phyloP scores from a whole-genome alignment of 805 yeast genomes.

The Candida qinlingensis region DNA sequence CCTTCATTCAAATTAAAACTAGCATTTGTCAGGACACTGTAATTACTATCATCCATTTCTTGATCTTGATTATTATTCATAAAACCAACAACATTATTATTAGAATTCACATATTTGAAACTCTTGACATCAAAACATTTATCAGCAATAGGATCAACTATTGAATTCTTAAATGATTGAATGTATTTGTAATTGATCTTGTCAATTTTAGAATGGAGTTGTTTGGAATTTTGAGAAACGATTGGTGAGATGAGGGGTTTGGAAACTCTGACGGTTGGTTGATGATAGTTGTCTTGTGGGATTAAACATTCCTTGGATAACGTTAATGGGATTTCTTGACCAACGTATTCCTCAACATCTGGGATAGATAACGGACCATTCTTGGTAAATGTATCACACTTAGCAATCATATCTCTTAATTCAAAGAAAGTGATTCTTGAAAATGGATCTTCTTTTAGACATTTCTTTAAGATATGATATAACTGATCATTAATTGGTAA shows the following conservation, averaged over 20 bases:
- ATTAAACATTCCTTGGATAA: neutral
- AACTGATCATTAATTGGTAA: constrained; percentile 69
- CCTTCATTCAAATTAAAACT: constrained; percentile 10
- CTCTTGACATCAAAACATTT: neutral
- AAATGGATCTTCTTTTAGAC: constrained; percentile 29
- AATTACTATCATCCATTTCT: neutral
- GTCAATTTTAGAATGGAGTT: neutral
- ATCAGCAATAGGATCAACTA: neutral
- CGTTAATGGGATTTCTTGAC: neutral
- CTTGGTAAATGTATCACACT: constrained; percentile 17
- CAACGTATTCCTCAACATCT: constrained; percentile 2
- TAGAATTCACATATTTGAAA: neutral
- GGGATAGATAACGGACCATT: constrained; percentile 17
- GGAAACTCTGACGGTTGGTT: neutral
- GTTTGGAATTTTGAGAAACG: neutral
- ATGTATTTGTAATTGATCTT: neutral
- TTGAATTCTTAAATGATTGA: neutral
- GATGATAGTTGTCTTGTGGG: neutral
- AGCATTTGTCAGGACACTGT: constrained; percentile 8
- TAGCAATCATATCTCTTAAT: constrained; percentile 15
- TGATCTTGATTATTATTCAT: neutral
- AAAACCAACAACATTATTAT: neutral
- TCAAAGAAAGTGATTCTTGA: constrained; percentile 26
- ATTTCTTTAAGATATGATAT: constrained; percentile 39
- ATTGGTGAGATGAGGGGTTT: neutral